phyloP scores from a whole-genome alignment of 2,329 filamentous ascomycete genomes.

The Talaromyces sp. region DNA sequence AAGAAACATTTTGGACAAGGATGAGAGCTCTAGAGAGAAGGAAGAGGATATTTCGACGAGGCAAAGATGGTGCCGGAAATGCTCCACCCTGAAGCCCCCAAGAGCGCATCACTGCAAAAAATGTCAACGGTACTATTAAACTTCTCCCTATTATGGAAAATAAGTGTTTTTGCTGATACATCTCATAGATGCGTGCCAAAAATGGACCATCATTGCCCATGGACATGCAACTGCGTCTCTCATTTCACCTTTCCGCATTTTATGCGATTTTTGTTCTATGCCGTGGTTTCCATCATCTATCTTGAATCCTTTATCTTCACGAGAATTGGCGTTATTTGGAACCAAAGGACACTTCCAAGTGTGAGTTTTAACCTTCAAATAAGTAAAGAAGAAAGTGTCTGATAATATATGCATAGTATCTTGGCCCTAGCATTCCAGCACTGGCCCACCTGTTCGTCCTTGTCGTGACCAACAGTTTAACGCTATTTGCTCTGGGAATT shows the following conservation, averaged over 20 bases:
- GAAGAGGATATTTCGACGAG: conserved; percentile 20
- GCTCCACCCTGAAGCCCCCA: conserved; percentile 57
- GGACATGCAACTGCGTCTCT: conserved; percentile 63
- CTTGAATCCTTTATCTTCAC: conserved; percentile 53
- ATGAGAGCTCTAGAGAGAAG: conserved; percentile 16
- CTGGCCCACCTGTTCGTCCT: conserved; percentile 54
- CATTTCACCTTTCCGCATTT: conserved; percentile 63
- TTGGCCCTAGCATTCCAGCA: conserved; percentile 52
- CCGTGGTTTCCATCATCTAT: conserved; percentile 54
- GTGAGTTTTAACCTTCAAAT: conserved; percentile 30
- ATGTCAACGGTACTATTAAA: conserved; percentile 49
- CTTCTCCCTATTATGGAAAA: background rate
- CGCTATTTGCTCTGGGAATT: conserved; percentile 52
- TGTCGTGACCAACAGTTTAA: conserved; percentile 51
- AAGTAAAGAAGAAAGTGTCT: background rate
- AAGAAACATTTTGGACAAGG: conserved; percentile 12
- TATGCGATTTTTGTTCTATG: conserved; percentile 58
- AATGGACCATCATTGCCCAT: conserved; percentile 65
- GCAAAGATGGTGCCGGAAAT: conserved; percentile 58
- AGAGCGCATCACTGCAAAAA: conserved; percentile 62
- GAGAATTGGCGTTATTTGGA: conserved; percentile 51
- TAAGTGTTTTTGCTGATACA: background rate
- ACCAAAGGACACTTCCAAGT: conserved; percentile 51
- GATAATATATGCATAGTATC: conserved; percentile 41
- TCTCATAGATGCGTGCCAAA: conserved; percentile 54